These are phyloP conservation scores for Pythium sukuiense DNA, from an alignment of 352 stramenopile genomes.

Conservation along the genomic window DNA sequence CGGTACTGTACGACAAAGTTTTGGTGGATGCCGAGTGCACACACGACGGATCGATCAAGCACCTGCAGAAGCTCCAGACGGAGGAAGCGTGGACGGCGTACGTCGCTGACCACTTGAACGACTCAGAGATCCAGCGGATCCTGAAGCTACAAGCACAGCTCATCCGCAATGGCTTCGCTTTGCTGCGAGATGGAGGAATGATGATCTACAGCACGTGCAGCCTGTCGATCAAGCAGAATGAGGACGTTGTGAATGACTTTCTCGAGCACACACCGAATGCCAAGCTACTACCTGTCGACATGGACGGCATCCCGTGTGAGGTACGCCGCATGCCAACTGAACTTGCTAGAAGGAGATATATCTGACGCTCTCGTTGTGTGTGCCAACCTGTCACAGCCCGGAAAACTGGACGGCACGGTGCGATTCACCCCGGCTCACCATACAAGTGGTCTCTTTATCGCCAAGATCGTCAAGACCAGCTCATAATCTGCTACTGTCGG, in stretches of 20 bases:
- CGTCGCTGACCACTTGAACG: constrained; percentile 63
- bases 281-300: constrained; percentile 39
- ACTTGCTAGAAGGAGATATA: neutral
- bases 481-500: neutral
- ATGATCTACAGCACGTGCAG: constrained; percentile 97
- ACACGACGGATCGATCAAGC: constrained; percentile 92
- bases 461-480: constrained; percentile 46
- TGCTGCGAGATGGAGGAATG: constrained; percentile 83
- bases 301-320: constrained; percentile 46
- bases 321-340: constrained; percentile 24
- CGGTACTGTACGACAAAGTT: constrained; percentile 90
- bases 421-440: constrained; percentile 72
- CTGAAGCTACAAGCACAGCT: constrained; percentile 57
- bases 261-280: constrained; percentile 50
- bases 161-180: constrained; percentile 83
- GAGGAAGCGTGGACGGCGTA: constrained; percentile 78
- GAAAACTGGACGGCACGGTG: constrained; percentile 47
- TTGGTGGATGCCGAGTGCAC: constrained; percentile 96
- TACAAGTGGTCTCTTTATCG: constrained; percentile 77
- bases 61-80: constrained; percentile 73
- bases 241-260: constrained; percentile 88
- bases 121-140: constrained; percentile 54
- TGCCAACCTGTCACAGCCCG: constrained; percentile 12
- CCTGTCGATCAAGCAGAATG: constrained; percentile 92
- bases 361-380: no score